These are phyloP conservation scores for Trametes meyenii DNA, from an alignment of 768 basidiomycete genomes.

Conservation along the genomic window DNA sequence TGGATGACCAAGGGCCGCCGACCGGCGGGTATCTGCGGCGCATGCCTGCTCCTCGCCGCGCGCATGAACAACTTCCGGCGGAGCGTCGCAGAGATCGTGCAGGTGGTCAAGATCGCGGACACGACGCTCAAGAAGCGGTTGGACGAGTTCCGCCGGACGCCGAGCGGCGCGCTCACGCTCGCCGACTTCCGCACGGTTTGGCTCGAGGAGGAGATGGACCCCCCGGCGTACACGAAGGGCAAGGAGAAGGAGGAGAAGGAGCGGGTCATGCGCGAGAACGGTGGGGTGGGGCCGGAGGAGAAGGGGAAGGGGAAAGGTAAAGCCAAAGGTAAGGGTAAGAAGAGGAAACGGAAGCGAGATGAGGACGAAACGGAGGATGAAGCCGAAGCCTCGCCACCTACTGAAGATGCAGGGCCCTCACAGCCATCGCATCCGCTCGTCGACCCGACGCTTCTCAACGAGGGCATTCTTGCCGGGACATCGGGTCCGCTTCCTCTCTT, in stretches of 20 bases:
- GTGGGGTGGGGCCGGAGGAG: slow-evolving; percentile 31
- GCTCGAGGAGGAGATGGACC: slow-evolving; percentile 91
- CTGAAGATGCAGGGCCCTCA: slow-evolving; percentile 19
- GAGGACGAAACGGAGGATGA: slow-evolving; percentile 43
- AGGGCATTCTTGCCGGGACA: slow-evolving; percentile 69
- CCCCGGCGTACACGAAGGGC: slow-evolving; percentile 84
- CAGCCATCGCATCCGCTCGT: slow-evolving; percentile 39
- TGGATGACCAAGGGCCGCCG: slow-evolving; percentile 97
- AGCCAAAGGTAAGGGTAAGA: slow-evolving; percentile 39
- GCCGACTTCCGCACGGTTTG: slow-evolving; percentile 89
- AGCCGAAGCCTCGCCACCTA: slow-evolving; percentile 34
- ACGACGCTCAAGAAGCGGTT: slow-evolving; percentile 90
- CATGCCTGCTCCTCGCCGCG: slow-evolving; percentile 90
- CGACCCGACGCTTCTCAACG: slow-evolving; percentile 61
- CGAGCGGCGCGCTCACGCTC: slow-evolving; percentile 82
- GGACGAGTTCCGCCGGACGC: slow-evolving; percentile 92
- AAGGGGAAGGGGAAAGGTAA: slow-evolving; percentile 35
- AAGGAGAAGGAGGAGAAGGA: slow-evolving; percentile 66
- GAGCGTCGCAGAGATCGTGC: slow-evolving; percentile 93
- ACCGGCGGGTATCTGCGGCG: slow-evolving; percentile 97
- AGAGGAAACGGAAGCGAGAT: slow-evolving; percentile 42
- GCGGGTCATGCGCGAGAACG: slow-evolving; percentile 42
- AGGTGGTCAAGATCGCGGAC: slow-evolving; percentile 99
- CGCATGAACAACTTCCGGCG: slow-evolving; percentile 98
- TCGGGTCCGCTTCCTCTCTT: slow-evolving; percentile 39